These are phyloP conservation scores for Amphicarpaea edgeworthii DNA, from an alignment of 306 rosid species.

Conservation along the genomic window DNA sequence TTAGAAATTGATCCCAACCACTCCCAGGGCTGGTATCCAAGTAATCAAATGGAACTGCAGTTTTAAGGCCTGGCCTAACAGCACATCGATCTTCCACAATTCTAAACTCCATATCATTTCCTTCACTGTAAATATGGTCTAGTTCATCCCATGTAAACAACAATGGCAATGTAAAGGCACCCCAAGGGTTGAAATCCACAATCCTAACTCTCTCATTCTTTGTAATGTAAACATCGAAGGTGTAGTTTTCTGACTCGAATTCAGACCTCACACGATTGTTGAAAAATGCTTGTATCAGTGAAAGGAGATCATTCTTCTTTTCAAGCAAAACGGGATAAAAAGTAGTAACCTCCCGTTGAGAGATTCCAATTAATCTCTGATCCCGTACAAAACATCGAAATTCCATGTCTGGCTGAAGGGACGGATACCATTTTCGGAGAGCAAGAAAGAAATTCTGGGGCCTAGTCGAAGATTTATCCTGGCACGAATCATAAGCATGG, in stretches of 20 bases:
- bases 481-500: constrained; percentile 82
- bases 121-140: constrained; percentile 49
- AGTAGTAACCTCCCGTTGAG: constrained; percentile 80
- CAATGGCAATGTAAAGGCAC: constrained; percentile 73
- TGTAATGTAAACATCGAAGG: constrained; percentile 74
- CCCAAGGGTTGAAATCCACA: constrained; percentile 90
- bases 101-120: constrained; percentile 58
- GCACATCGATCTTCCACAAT: constrained; percentile 74
- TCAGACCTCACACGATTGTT: constrained; percentile 43
- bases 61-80: constrained; percentile 83
- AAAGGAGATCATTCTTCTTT: constrained; percentile 50
- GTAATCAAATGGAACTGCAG: constrained; percentile 84
- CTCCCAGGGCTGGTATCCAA: constrained; percentile 77
- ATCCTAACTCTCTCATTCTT: constrained; percentile 63
- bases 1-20: constrained; percentile 87
- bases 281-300: constrained; percentile 58
- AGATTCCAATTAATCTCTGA: constrained; percentile 64
- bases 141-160: constrained; percentile 81
- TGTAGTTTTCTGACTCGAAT: constrained; percentile 70
- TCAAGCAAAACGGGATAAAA: constrained; percentile 69
- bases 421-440: constrained; percentile 80
- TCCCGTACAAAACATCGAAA: constrained; percentile 72
- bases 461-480: constrained; percentile 58
- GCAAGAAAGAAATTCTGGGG: constrained; percentile 72
- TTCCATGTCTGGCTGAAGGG: constrained; percentile 76